Evolutionary conservation across 164 flowering plant species (phyloP).

Genomic region (grape (Vitis vinifera)): ASM3070453v1 NC_081809.1:5953001-5953500

Average conservation of each 20-base stretch:
- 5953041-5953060: conserved; percentile 97
- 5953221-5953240: conserved; percentile 45
- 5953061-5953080: neutral
- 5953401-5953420: conserved; percentile 94
- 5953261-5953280: conserved; percentile 3
- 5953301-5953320: neutral
- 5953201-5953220: conserved; percentile 30
- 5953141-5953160: conserved; percentile 29
- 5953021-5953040: conserved; percentile 94
- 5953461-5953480: neutral
- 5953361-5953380: conserved; percentile 86
- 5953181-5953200: conserved; percentile 50
- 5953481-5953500: neutral
- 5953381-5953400: conserved; percentile 87
- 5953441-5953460: conserved; percentile 91
- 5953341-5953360: conserved; percentile 34
- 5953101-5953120: neutral
- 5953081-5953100: neutral
- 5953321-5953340: conserved; percentile 6
- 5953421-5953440: conserved; percentile 86
- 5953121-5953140: neutral
- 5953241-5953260: conserved; percentile 54
- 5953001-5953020: conserved; percentile 97
- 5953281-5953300: neutral
- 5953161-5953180: conserved; percentile 70